These are phyloP conservation scores for Cryptococcus maquisensis DNA, from an alignment of 1,284 basidiomycete genomes.

Conservation along the genomic window DNA sequence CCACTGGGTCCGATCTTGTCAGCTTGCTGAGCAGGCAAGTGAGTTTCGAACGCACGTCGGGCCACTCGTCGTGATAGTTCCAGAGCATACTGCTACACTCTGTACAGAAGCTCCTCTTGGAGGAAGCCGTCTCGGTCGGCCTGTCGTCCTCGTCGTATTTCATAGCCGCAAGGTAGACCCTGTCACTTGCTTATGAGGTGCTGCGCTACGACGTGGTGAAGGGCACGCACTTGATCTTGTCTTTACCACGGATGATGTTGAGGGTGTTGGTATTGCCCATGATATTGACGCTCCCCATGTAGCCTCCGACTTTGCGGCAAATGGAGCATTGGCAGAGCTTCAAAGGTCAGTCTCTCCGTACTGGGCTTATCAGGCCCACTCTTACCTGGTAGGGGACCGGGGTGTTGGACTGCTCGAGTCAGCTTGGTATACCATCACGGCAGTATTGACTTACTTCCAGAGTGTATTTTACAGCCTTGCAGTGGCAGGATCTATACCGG, in stretches of 20 bases:
- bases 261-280: constrained; percentile 47
- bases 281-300: constrained; percentile 47
- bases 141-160: constrained; percentile 40
- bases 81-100: constrained; percentile 47
- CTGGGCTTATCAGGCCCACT: too few relatives aligned
- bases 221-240: constrained; percentile 42
- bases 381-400: constrained; percentile 44
- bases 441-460: constrained; percentile 26
- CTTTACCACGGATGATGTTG: constrained; percentile 41
- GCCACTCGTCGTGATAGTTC: constrained; percentile 45
- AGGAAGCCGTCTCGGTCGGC: constrained; percentile 24
- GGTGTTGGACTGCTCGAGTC: constrained; percentile 39
- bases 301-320: constrained; percentile 48
- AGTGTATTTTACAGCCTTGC: constrained; percentile 42
- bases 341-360: neutral
- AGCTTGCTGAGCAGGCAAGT: neutral
- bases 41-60: constrained; percentile 26
- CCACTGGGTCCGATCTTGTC: constrained; percentile 32
- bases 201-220: neutral
- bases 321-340: constrained; percentile 47
- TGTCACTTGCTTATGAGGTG: constrained; percentile 7
- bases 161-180: constrained; percentile 37
- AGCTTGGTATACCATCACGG: neutral
- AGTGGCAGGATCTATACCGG: constrained; percentile 45
- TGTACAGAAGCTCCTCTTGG: constrained; percentile 41